A percentile compares a stretch with the other conserved stretches of the same genome.
These are phyloP conservation scores for Eucalyptus curtisii DNA, from an alignment of 345 rosid species.

Conservation along the genomic window DNA sequence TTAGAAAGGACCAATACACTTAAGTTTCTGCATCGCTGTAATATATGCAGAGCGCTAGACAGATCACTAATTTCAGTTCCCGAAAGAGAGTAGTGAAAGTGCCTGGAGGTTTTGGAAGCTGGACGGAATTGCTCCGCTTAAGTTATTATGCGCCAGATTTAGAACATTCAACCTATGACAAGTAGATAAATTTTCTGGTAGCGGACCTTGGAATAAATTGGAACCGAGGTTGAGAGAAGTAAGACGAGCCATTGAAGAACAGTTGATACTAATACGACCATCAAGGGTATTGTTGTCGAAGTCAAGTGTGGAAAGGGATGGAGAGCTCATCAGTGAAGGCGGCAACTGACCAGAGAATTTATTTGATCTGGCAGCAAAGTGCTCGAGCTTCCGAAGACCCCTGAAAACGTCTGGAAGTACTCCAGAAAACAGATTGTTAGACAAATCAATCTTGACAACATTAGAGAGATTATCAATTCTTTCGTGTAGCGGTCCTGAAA, in stretches of 20 bases:
- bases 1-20: background rate
- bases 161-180: constrained; percentile 1
- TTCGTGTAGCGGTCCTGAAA: constrained; percentile 1
- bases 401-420: constrained; percentile 17
- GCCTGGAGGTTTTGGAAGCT: constrained; percentile 11
- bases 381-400: constrained; percentile 2
- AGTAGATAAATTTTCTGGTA: constrained; percentile 3
- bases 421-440: constrained; percentile 8
- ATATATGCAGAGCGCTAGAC: background rate
- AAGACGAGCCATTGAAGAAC: constrained; percentile 13
- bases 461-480: constrained; percentile 4
- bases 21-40: constrained; percentile 10
- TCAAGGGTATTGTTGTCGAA: constrained; percentile 1
- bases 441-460: constrained; percentile 11
- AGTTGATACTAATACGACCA: constrained; percentile 5
- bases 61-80: background rate
- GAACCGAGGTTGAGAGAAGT: background rate
- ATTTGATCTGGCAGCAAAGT: constrained; percentile 6
- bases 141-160: background rate
- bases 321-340: constrained; percentile 9
- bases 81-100: background rate
- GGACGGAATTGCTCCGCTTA: background rate
- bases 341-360: constrained; percentile 11
- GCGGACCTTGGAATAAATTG: constrained; percentile 2
- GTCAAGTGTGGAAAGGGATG: constrained; percentile 1